Evolutionary conservation across 257 asterid species (phyloP), one percentile per base, ranked within the genome.

Genomic region (Solanum chiquidenum): DNA sequence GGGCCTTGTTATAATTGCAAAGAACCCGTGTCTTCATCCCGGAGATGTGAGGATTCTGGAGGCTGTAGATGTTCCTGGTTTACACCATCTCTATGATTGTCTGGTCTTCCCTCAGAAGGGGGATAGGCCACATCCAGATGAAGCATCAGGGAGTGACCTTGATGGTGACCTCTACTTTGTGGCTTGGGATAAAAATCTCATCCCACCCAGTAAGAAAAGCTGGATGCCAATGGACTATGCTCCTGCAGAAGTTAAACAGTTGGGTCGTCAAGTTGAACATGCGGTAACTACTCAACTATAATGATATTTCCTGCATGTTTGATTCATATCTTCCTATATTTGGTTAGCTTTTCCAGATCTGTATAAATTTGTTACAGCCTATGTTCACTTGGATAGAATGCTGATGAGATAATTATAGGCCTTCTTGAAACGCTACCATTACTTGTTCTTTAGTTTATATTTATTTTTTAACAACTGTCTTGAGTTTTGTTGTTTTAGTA

Each of bases 141-240:
- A 97, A 92, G 99, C 98, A 40, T 96, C 99, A 12, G 99, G 99
- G 52, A 97, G 99, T 92, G 99, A 97, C 92, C 90, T 97, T 14
- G 99, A 97, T 85, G 98, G 99, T 23, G 99, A 97, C 91, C 92
- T 94, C 44, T 96, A 97, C 87, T 96, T 96, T 82, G 99, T 96
- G 52, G 91, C 98, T n/a, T 97, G 99, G 99, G 99, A 97, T 89
- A 93, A 91, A 52, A 94, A 91, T 90, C 98, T 97, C 86, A 91
- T 96, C 71, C 99, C 99, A 79, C 99, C 99, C 49, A 92, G 96
- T 90, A 93, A 91, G 90, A 86, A 86, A 86, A 97, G 99, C 90
- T 95, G 95, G 95, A 7, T 72, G 9, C 99, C 99, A 1, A 95
- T 97, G 99, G 97, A 96, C 42, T 96, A 97, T 88, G 88, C 92